Base-by-base conservation (phyloP, 345 rosid species). In the Hibiscus tridactylites region DNA sequence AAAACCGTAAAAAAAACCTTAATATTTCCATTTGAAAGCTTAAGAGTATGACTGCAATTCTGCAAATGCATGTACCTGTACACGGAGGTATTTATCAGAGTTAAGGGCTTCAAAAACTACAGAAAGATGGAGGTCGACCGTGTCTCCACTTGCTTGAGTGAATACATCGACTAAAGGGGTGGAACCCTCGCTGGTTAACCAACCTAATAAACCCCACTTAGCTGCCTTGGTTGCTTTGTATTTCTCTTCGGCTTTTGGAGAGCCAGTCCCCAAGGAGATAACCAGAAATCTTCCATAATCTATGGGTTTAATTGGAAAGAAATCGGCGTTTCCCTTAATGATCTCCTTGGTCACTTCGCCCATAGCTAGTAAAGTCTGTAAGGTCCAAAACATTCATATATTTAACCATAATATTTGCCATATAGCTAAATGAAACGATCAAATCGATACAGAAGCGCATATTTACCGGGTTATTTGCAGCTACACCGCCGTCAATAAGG, bases 401-500 rank as follows among this genome's bases (percentile, higher is more conserved):
- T 9, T 19, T 17, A 24, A 24, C 17, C 6, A 39, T 17, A 29
- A 39, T 9, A 19, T 56, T 56, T 17, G 26, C 17, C 8, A 29
- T 16, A 11, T 44, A 52, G n/a, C 29, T 13, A n/a, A 28, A 31
- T 28, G 28, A 50, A 50, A 52, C 17, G 1, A 17, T 64, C 10
- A 17, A 17, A 10, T 4, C 17, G 11, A 65, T 37, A 17, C 52
- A 65, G 19, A 42, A 44, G 46, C 16, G 31, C 31, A 9, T 10
- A 28, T n/a, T 6, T 81, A 85, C 91, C 73, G 88, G 95, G 72
- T 90, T 88, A 66, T 90, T 90, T 19, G 96, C 97, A 5, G 93
- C 96, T 12, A 91, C 83, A 49, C 97, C 93, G 0, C 93, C 93
- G 21, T 91, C 97, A 10, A 90, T 79, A 29, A 90, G 96, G 74